Evolutionary conservation across 1,139 yeast species (phyloP), one percentile per base, ranked within the genome.

Genomic region (Geotrichum bryndzae): DNA sequence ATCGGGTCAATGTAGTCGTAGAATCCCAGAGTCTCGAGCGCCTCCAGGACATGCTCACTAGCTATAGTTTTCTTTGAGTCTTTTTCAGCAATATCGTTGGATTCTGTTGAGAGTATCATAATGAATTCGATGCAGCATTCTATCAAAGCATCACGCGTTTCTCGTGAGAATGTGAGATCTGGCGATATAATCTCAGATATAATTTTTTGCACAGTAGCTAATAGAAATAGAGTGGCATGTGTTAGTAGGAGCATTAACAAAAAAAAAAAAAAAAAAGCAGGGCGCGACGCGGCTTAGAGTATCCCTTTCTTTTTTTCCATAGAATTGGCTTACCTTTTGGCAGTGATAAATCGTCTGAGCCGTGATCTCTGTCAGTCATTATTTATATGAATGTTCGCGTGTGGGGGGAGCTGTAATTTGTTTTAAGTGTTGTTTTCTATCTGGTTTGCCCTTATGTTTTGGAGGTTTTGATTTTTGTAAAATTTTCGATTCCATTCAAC

Each of bases 51-150:
- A 74, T 94, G 99, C 72, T 94, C 99, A 1, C 96, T 88, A 0
- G 97, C 96, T 60, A 94, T 94, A 8, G 99, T 94, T 76, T 94
- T 95, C 75, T 94, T 94, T 59, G 96, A 87, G 72, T 94, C 99
- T 70, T 88, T 88, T 71, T 94, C 99, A 0, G 99, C 98, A 67
- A 94, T 90, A 67, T 95, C 99, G 71, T 95, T 92, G 64, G 95
- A 88, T 75, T 91, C 96, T 2, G 96, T 89, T 13, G 97, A 88
- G 58, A 94, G 79, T 66, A 94, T 90, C 96, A 94, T 94, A 64
- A 95, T 88, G 72, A 94, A 94, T 75, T 91, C 97, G 62, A 94
- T 91, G 70, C 98, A 92, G 73, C 97, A 91, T 73, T 94, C 97
- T 55, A 96, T 94, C 56, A 94, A 83, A 60, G 96, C 96, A 72